Evolutionary conservation across 148 eudicot genomes (phyloP).

Genomic region (Rhododendron griersonianum): DNA sequence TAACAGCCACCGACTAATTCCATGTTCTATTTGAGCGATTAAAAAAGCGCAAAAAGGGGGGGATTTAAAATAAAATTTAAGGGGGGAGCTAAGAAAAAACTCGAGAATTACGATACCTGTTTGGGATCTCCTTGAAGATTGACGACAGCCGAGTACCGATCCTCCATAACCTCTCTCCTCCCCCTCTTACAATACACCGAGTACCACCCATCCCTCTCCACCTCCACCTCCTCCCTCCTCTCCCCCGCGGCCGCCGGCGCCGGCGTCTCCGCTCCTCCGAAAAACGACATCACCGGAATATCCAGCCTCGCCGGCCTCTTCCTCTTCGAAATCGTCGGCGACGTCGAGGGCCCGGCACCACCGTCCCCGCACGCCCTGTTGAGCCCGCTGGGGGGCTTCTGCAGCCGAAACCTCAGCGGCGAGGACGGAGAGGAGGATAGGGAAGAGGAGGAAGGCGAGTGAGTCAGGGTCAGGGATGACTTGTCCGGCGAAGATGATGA

Average conservation of each 20-base stretch:
- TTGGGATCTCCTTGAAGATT: constrained; percentile 28
- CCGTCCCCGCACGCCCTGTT: constrained; percentile 6
- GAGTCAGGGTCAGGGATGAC: background rate
- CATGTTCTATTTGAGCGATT: background rate
- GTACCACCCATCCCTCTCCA: constrained; percentile 53
- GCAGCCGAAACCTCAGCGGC: constrained; percentile 5
- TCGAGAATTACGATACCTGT: constrained; percentile 30
- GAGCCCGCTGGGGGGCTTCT: background rate
- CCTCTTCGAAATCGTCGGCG: constrained; percentile 38
- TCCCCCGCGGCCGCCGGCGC: constrained; percentile 1
- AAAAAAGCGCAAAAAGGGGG: background rate
- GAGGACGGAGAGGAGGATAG: constrained; percentile 16
- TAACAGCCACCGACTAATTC: background rate
- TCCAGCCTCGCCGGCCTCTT: constrained; percentile 51
- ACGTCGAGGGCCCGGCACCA: background rate
- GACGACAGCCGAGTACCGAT: constrained; percentile 42
- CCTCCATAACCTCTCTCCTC: constrained; percentile 50
- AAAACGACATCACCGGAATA: constrained; percentile 29
- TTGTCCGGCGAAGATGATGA: background rate
- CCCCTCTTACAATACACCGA: constrained; percentile 60
- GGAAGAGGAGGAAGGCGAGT: constrained; percentile 12
- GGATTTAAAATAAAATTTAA: background rate
- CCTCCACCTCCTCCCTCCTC: constrained; percentile 40
- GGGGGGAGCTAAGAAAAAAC: background rate
- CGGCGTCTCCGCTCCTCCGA: background rate